Base-by-base conservation (phyloP, 192 early-diverging fungal genomes). In the Podila epigama region DNA sequence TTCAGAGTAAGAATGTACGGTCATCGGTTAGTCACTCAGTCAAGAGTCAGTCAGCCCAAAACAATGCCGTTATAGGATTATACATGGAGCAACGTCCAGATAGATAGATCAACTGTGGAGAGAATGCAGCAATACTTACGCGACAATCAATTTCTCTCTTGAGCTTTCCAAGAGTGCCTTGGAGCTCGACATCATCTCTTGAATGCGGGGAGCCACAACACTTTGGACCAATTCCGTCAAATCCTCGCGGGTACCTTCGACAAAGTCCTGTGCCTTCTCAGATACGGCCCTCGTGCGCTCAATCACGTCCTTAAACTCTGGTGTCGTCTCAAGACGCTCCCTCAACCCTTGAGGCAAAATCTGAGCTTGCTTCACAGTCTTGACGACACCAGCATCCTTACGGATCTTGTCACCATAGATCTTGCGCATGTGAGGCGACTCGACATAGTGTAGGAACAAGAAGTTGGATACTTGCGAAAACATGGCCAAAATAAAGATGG, bases 371-470 rank as follows among this genome's bases (percentile, higher is more conserved):
- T 80, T 86, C 36, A 91, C 75, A 0, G 90, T 92, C 61, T 88
- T 91, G 53, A 89, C 87, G 9, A 95, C 86, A 36, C 95, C 95
- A 50, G 91, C 92, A 60, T 94, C 92, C 52, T 90, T 88, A 31
- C 94, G 91, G 51, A 98, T 86, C 62, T 92, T 86, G 25, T 87
- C 82, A 28, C 96, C 96, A 69, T 98, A 98, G 35, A 93, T 78
- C 69, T 90, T 88, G 25, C 87, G 83, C 96, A 97, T 96, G 70
- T 97, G 95, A 51, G 96, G 97, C 15, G 89, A 87, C 71, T 98
- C 96, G 34, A 99, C 96, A 68, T 92, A 94, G 51, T 86, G 79
- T 40, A 95, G 69, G 68, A 98, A 97, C 70, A 95, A 69, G 75
- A 95, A 91, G 68, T 90, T 94, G 61, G 89, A 90, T 11, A 89